Percentiles rank a stretch among this genome's conserved stretches.
Conservation (phyloP, 2,329 filamentous ascomycete genomes). For the Didymella segeticola region DNA sequence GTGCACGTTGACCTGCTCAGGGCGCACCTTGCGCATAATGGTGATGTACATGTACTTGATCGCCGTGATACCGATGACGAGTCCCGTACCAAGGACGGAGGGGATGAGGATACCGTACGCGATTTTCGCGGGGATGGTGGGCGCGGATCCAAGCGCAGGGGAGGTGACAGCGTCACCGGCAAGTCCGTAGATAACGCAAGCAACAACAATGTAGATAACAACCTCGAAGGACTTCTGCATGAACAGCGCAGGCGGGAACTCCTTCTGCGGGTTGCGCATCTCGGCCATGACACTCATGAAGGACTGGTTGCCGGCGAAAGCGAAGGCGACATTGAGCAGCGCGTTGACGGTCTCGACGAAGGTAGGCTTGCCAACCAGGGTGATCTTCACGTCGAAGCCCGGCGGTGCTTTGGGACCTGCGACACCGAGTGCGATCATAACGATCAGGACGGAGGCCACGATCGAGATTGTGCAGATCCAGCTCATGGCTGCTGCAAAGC, state of each 20-base stretch:
- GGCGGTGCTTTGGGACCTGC: slow-evolving; percentile 48
- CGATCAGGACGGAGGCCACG: slow-evolving; percentile 67
- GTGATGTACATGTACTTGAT: slow-evolving; percentile 70
- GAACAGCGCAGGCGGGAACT: slow-evolving; percentile 68
- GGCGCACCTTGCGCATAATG: slow-evolving; percentile 57
- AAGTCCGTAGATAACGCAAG: slow-evolving; percentile 72
- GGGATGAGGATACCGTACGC: slow-evolving; percentile 73
- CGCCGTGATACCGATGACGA: slow-evolving; percentile 72
- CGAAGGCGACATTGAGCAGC: slow-evolving; percentile 69
- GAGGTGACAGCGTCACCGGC: slow-evolving; percentile 67
- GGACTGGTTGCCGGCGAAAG: slow-evolving; percentile 69
- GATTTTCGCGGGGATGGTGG: slow-evolving; percentile 63
- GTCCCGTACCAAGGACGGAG: slow-evolving; percentile 73
- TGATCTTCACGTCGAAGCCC: slow-evolving; percentile 34
- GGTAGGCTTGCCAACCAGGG: slow-evolving; percentile 34
- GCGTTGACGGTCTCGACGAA: slow-evolving; percentile 38
- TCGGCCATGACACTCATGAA: slow-evolving; percentile 73
- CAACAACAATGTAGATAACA: slow-evolving; percentile 67
- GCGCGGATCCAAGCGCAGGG: slow-evolving; percentile 70
- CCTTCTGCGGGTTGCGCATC: slow-evolving; percentile 62
- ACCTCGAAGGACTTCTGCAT: slow-evolving; percentile 63
- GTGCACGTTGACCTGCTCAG: slow-evolving; percentile 47
- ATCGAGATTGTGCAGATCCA: slow-evolving; percentile 65
- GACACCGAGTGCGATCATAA: slow-evolving; percentile 70
- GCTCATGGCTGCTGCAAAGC: slow-evolving; percentile 67